Percentiles rank a stretch among this genome's conserved stretches.
Conservation (phyloP, 345 rosid species). For the Euphorbia lathyris region DNA sequence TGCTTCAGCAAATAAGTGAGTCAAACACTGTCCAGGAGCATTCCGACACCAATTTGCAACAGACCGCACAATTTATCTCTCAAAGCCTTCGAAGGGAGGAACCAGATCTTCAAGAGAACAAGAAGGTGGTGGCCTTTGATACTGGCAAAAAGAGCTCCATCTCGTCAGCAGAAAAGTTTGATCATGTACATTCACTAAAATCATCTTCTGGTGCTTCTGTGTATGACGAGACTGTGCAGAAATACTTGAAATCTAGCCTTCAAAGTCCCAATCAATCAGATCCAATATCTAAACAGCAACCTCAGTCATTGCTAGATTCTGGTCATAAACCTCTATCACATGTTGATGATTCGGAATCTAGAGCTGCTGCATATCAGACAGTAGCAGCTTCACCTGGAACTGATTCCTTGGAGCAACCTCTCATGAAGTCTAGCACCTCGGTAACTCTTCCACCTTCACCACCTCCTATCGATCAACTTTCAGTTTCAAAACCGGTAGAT, state of each 20-base stretch:
- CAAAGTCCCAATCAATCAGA: conserved; percentile 21
- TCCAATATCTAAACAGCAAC: conserved; percentile 19
- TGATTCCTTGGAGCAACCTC: conserved; percentile 25
- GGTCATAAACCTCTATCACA: conserved; percentile 27
- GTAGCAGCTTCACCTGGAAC: conserved; percentile 10
- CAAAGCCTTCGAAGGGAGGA: conserved; percentile 41
- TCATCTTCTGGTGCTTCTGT: conserved; percentile 20
- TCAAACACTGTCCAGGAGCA: conserved; percentile 48
- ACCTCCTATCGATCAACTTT: conserved; percentile 21
- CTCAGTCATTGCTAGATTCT: conserved; percentile 21
- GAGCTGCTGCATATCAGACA: conserved; percentile 15
- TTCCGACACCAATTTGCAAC: conserved; percentile 33
- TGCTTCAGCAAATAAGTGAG: conserved; percentile 70
- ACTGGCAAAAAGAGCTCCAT: conserved; percentile 31
- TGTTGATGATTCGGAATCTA: conserved; percentile 25
- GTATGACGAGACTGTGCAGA: conserved; percentile 10
- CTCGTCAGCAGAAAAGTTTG: conserved; percentile 36
- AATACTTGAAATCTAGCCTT: conserved; percentile 22
- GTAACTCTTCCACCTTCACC: conserved; percentile 25
- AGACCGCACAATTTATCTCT: conserved; percentile 33
- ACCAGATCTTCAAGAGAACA: conserved; percentile 32
- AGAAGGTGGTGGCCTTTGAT: conserved; percentile 30
- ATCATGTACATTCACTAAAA: conserved; percentile 24
- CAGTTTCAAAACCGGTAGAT: conserved; percentile 15
- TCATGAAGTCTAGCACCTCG: conserved; percentile 16